Conservation (phyloP, 2,329 filamentous ascomycete genomes). For the Colletotrichum tropicale region DNA sequence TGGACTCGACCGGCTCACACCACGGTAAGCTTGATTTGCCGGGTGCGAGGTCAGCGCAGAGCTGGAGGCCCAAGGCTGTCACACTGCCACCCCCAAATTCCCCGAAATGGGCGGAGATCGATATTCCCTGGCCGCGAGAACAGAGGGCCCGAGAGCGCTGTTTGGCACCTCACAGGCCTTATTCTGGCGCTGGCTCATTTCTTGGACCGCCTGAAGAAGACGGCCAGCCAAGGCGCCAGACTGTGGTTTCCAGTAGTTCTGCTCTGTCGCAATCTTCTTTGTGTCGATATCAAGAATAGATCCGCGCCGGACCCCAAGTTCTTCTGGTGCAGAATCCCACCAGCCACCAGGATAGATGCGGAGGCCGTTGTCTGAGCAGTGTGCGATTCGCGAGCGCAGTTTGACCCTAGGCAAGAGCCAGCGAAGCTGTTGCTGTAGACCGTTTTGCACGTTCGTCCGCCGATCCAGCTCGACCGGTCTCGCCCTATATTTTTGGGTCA, state of each 20-base stretch:
- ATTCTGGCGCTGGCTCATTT: background rate
- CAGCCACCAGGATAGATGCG: background rate
- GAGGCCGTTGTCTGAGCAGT: background rate
- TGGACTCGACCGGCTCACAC: background rate
- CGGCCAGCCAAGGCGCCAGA: background rate
- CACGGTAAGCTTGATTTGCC: conserved; percentile 1
- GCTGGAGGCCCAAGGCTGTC: background rate
- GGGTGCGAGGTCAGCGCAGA: background rate
- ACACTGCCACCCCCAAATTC: conserved; percentile 8
- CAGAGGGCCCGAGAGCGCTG: conserved; percentile 34
- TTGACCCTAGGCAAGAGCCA: background rate
- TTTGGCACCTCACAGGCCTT: background rate
- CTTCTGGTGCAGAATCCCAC: background rate
- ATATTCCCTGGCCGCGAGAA: background rate
- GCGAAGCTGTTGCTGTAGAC: background rate
- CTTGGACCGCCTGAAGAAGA: background rate
- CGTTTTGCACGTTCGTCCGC: background rate
- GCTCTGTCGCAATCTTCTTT: background rate
- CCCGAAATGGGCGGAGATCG: background rate
- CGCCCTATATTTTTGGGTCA: background rate
- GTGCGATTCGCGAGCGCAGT: background rate
- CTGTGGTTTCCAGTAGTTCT: background rate
- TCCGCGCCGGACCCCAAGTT: background rate
- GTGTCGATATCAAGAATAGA: background rate
- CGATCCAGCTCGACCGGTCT: background rate